phyloP scores from a whole-genome alignment of 495 filamentous ascomycete genomes.

The Niebla homalea region DNA sequence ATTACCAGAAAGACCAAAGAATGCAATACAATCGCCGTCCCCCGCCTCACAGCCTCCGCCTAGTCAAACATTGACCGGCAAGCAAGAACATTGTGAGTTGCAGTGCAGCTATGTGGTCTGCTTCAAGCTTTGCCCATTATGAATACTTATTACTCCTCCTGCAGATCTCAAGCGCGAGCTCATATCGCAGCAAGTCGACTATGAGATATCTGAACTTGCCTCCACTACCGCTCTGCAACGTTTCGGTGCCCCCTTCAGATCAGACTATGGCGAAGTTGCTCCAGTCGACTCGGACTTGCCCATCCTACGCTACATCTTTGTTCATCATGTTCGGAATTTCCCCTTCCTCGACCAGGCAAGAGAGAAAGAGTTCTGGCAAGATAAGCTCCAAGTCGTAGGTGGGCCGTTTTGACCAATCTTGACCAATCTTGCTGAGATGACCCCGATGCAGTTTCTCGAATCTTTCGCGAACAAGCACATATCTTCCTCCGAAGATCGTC shows the following conservation, averaged over 20 bases:
- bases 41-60: slow-evolving; percentile 24
- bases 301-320: slow-evolving; percentile 91
- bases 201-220: slow-evolving; percentile 81
- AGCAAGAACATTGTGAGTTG: slow-evolving; percentile 88
- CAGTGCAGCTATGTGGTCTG: not conserved
- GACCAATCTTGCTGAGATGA: slow-evolving; percentile 1
- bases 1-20: slow-evolving; percentile 3
- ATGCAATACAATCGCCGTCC: not conserved
- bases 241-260: slow-evolving; percentile 91
- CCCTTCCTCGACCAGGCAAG: slow-evolving; percentile 90
- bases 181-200: slow-evolving; percentile 73
- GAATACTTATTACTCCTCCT: slow-evolving; percentile 17
- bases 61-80: slow-evolving; percentile 64
- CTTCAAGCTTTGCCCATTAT: not conserved
- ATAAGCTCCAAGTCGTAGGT: slow-evolving; percentile 80
- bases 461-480: slow-evolving; percentile 97
- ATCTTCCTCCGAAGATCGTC: slow-evolving; percentile 85
- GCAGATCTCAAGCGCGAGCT: slow-evolving; percentile 96
- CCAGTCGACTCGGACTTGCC: slow-evolving; percentile 91
- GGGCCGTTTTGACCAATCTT: not conserved
- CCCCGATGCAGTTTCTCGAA: slow-evolving; percentile 62
- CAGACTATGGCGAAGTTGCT: slow-evolving; percentile 79
- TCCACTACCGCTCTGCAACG: slow-evolving; percentile 87
- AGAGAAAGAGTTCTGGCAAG: slow-evolving; percentile 99
- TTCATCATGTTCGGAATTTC: slow-evolving; percentile 94